Evolutionary conservation across 306 rosid genomes (phyloP), one percentile per base, ranked within the genome.

Genomic region (Dicorynia guianensis): DNA sequence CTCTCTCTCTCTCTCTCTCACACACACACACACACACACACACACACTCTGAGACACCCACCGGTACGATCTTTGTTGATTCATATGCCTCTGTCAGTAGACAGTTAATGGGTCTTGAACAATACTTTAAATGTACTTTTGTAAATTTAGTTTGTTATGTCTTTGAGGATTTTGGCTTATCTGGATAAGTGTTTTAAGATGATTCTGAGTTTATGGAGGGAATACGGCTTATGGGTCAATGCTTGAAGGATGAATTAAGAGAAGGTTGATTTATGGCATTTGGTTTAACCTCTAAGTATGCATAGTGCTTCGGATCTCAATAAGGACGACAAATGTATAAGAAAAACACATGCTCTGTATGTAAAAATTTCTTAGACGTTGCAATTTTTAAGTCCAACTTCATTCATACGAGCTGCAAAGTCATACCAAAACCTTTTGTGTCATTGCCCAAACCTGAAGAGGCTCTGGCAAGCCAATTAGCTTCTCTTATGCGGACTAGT

Each of bases 401-500:
- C 25, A 4, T 57, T 13, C 81, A 53, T 61, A 52, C 86, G 25
- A 75, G 53, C 65, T 59, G 63, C 80, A 80, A 72, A 55, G 58
- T 15, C 75, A 0, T 20, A 8, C 44, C 76, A 53, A 80, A 59
- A 63, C 60, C 60, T 42, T 40, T 7, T 60, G 25, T 44, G 60
- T 46, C 15, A n/a, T 48, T 50, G 30, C 60, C 72, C 34, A 73
- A 17, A 39, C 10, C 53, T 38, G 84, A 73, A 56, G 80, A 73
- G 60, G 79, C 78, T 63, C 78, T 77, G 0, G 68, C 80, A 20
- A 56, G 67, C 81, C 86, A 76, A 3, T 80, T 88, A 64, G 79
- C 64, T 15, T 82, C 82, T 4, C n/a, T 88, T 49, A 80, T 92
- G 78, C 88, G 74, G 42, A 74, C 80, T 36, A 83, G 87, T 71